These are phyloP conservation scores for Eremochloa ophiuroides DNA, from an alignment of 176 grass and related monocot species.

Conservation along the genomic window DNA sequence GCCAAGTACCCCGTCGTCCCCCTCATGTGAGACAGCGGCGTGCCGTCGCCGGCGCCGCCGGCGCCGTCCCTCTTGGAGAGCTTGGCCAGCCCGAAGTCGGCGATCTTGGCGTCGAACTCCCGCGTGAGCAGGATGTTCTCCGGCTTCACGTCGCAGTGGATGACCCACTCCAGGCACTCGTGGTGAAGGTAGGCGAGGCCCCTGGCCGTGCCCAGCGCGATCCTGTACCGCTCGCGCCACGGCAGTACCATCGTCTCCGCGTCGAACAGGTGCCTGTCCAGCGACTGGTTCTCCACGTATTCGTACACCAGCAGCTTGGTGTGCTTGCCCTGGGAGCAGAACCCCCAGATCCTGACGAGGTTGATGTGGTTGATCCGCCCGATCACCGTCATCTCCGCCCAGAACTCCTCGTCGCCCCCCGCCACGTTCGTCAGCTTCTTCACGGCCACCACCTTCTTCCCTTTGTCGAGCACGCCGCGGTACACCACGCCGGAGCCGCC, in stretches of 20 bases:
- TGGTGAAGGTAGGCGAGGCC: slow-evolving; percentile 75
- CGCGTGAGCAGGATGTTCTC: slow-evolving; percentile 46
- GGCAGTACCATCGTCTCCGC: not conserved
- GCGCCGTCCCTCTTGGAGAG: slow-evolving; percentile 35
- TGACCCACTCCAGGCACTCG: slow-evolving; percentile 72
- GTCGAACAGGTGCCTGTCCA: slow-evolving; percentile 56
- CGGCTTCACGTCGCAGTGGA: slow-evolving; percentile 59
- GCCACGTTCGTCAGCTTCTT: slow-evolving; percentile 46
- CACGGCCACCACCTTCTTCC: slow-evolving; percentile 42
- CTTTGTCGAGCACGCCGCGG: slow-evolving; percentile 38
- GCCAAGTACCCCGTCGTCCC: slow-evolving; percentile 19
- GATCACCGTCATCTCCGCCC: slow-evolving; percentile 58
- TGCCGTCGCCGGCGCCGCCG: not conserved
- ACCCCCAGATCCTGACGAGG: slow-evolving; percentile 48
- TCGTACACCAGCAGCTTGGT: slow-evolving; percentile 59
- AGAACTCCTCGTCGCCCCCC: slow-evolving; percentile 55
- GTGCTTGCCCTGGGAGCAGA: slow-evolving; percentile 49
- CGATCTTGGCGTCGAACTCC: slow-evolving; percentile 64
- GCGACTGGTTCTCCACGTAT: slow-evolving; percentile 48
- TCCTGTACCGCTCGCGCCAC: slow-evolving; percentile 50
- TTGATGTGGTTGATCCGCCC: slow-evolving; percentile 70
- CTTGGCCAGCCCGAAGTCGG: slow-evolving; percentile 62
- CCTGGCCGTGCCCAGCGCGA: slow-evolving; percentile 52
- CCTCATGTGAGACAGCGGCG: not conserved
- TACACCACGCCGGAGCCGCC: slow-evolving; percentile 58